phyloP scores from a whole-genome alignment of 2,329 filamentous ascomycete genomes.

The Cladosporium sp. region DNA sequence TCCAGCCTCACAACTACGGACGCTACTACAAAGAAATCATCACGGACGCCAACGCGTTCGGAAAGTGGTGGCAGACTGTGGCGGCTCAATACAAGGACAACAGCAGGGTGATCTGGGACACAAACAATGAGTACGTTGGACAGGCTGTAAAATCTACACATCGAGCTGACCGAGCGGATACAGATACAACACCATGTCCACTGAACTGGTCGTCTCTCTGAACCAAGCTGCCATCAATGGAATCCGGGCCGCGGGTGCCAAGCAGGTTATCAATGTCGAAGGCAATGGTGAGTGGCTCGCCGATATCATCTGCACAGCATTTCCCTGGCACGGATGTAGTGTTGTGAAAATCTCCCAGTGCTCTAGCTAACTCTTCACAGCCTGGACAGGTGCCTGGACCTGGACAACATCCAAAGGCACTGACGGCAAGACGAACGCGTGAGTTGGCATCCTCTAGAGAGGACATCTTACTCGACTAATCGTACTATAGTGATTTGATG shows the following conservation, averaged over 20 bases:
- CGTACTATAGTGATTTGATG: constrained; percentile 36
- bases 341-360: not conserved
- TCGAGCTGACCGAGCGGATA: not conserved
- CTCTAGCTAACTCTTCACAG: constrained; percentile 15
- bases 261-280: constrained; percentile 62
- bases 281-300: constrained; percentile 42
- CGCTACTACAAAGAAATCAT: constrained; percentile 51
- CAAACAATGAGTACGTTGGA: constrained; percentile 44
- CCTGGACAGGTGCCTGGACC: constrained; percentile 50
- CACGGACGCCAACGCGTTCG: constrained; percentile 43
- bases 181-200: constrained; percentile 44
- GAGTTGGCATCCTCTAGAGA: not conserved
- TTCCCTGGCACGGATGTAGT: not conserved
- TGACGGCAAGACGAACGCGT: constrained; percentile 43
- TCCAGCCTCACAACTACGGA: constrained; percentile 54
- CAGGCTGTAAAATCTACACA: not conserved
- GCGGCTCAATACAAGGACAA: constrained; percentile 44
- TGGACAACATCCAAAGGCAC: constrained; percentile 50
- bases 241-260: constrained; percentile 46
- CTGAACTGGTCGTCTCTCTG: constrained; percentile 46
- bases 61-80: constrained; percentile 47
- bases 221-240: constrained; percentile 51
- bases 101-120: constrained; percentile 47
- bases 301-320: not conserved
- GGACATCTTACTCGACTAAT: not conserved